A percentile compares a stretch with the other conserved stretches of the same genome.
These are phyloP conservation scores for Aspergillus sp. DNA, from an alignment of 2,329 filamentous ascomycete species.

Conservation along the genomic window DNA sequence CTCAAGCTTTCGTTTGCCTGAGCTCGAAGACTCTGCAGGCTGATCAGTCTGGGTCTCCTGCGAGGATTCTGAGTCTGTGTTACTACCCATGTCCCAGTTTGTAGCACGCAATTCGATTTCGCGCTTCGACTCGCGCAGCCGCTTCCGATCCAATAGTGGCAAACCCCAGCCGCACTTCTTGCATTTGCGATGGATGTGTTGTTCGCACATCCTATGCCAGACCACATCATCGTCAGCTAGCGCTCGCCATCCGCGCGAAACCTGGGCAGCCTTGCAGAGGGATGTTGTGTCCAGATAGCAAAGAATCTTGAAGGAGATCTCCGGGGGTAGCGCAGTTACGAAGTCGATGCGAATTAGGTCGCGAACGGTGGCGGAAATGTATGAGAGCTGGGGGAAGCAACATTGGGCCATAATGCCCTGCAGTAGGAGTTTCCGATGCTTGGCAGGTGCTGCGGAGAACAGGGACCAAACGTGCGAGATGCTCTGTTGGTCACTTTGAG, in stretches of 20 bases:
- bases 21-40: conserved; percentile 3
- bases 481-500: conserved; percentile 84
- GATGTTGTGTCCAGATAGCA: conserved; percentile 91
- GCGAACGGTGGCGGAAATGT: conserved; percentile 83
- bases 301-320: conserved; percentile 90
- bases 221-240: conserved; percentile 97
- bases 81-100: conserved; percentile 56
- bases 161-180: conserved; percentile 95
- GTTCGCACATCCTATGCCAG: conserved; percentile 98
- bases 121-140: conserved; percentile 80
- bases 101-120: conserved; percentile 73
- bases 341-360: conserved; percentile 99
- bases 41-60: conserved; percentile 2
- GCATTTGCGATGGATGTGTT: conserved; percentile 92
- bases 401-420: conserved; percentile 95
- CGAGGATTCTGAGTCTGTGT: conserved; percentile 46
- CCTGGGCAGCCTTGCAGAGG: conserved; percentile 92
- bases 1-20: conserved; percentile 30
- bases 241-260: conserved; percentile 82
- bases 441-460: conserved; percentile 91
- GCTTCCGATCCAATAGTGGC: conserved; percentile 83
- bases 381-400: conserved; percentile 95
- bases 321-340: conserved; percentile 79
- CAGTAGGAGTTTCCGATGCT: conserved; percentile 93
- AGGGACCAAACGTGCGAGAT: conserved; percentile 98